Conservation (phyloP, 768 basidiomycete genomes). For the Boletus tylopilopsis region DNA sequence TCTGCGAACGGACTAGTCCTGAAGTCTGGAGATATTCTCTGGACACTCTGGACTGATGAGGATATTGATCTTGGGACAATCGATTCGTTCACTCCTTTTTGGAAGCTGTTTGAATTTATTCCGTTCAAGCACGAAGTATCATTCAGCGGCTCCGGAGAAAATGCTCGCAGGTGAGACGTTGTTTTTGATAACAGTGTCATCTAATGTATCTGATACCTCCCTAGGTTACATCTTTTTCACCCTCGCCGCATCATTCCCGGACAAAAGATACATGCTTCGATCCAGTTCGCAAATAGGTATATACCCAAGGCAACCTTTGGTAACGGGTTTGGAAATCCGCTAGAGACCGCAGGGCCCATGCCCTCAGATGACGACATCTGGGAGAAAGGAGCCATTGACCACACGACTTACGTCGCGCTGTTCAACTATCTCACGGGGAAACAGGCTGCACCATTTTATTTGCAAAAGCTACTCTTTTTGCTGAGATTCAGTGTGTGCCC, state of each 20-base stretch:
- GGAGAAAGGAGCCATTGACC: conserved; percentile 3
- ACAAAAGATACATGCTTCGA: conserved; percentile 6
- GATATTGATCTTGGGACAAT: conserved; percentile 1
- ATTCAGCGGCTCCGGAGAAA: conserved; percentile 2
- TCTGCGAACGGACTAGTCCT: neutral
- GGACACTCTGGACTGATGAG: conserved; percentile 7
- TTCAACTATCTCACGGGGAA: conserved; percentile 1
- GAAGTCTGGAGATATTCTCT: conserved; percentile 3
- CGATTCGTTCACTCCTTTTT: conserved; percentile 1
- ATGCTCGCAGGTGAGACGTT: conserved; percentile 1
- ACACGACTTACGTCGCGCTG: neutral
- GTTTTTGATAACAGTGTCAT: neutral
- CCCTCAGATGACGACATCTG: conserved; percentile 4
- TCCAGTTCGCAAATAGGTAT: conserved; percentile 3
- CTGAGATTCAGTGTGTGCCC: conserved; percentile 5
- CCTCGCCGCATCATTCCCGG: conserved; percentile 7
- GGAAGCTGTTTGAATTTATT: conserved; percentile 3
- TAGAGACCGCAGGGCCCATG: conserved; percentile 5
- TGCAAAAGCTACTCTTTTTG: conserved; percentile 6
- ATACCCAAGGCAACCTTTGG: conserved; percentile 10
- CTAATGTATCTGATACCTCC: neutral
- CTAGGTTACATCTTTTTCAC: conserved; percentile 2
- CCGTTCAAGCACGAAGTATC: conserved; percentile 5
- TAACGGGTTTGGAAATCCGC: conserved; percentile 6
- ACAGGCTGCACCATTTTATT: conserved; percentile 3